phyloP scores from a whole-genome alignment of 192 early-diverging fungal genomes.

The Umbelopsis sp. region DNA sequence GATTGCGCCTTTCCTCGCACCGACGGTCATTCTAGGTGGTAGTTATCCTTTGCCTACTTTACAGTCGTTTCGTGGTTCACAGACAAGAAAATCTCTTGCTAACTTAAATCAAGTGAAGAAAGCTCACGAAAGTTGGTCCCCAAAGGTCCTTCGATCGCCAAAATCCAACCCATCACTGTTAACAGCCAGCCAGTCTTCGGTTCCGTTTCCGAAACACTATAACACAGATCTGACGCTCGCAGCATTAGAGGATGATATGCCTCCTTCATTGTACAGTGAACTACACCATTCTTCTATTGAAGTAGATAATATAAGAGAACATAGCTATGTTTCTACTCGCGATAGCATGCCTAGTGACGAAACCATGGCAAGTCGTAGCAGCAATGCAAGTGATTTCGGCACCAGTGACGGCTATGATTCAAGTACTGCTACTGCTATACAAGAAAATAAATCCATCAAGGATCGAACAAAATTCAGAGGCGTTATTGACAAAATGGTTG shows the following conservation, averaged over 20 bases:
- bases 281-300: background rate
- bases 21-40: background rate
- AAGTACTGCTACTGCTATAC: background rate
- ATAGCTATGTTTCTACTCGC: background rate
- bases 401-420: background rate
- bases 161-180: background rate
- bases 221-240: background rate
- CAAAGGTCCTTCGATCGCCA: background rate
- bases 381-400: background rate
- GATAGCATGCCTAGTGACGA: slow-evolving; percentile 6
- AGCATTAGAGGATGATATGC: background rate
- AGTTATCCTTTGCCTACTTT: background rate
- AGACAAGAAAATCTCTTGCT: background rate
- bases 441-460: slow-evolving; percentile 13
- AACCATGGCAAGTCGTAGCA: slow-evolving; percentile 4
- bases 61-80: background rate
- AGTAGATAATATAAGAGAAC: background rate
- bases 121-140: background rate
- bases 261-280: background rate
- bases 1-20: too few relatives aligned
- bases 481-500: slow-evolving; percentile 53
- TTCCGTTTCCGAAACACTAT: background rate
- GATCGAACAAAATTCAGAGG: slow-evolving; percentile 44
- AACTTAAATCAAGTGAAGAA: background rate
- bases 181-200: background rate